Percentiles rank a stretch among this genome's conserved stretches.
These are phyloP conservation scores for Trypanosoma lewisi DNA, from an alignment of 208 protist species.

Conservation along the genomic window DNA sequence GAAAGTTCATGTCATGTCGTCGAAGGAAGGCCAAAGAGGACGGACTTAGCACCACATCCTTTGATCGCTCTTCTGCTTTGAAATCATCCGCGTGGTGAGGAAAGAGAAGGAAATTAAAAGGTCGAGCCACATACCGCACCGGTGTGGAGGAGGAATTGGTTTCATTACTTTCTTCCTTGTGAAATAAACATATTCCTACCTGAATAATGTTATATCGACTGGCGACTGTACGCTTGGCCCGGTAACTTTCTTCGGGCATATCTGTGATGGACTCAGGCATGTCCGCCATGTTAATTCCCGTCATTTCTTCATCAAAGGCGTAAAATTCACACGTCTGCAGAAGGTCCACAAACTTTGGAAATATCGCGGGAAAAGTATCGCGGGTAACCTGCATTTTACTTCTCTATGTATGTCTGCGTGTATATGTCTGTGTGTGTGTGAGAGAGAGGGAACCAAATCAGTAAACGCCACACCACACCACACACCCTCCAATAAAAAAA, in stretches of 20 bases:
- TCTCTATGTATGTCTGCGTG: background rate
- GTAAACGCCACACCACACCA: background rate
- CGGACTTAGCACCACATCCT: constrained; percentile 58
- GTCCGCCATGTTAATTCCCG: constrained; percentile 64
- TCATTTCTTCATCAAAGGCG: constrained; percentile 88
- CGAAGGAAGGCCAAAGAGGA: constrained; percentile 68
- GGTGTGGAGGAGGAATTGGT: constrained; percentile 10
- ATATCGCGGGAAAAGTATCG: constrained; percentile 60
- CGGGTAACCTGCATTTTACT: constrained; percentile 45
- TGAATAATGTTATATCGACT: constrained; percentile 79
- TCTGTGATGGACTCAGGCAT: constrained; percentile 63
- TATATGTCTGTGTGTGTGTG: background rate
- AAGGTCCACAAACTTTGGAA: constrained; percentile 65
- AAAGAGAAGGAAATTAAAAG: constrained; percentile 82
- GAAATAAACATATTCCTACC: constrained; percentile 80
- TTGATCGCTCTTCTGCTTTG: constrained; percentile 20
- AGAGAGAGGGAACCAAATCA: background rate
- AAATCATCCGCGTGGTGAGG: constrained; percentile 51
- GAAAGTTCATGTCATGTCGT: constrained; percentile 77
- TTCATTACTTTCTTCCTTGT: constrained; percentile 21
- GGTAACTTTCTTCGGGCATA: constrained; percentile 55
- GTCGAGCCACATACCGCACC: constrained; percentile 40
- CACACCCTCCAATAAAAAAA: background rate
- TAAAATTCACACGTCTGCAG: constrained; percentile 77
- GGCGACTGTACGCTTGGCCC: constrained; percentile 59